phyloP scores from a whole-genome alignment of 2,329 filamentous ascomycete species.

The Fusarium sp. region DNA sequence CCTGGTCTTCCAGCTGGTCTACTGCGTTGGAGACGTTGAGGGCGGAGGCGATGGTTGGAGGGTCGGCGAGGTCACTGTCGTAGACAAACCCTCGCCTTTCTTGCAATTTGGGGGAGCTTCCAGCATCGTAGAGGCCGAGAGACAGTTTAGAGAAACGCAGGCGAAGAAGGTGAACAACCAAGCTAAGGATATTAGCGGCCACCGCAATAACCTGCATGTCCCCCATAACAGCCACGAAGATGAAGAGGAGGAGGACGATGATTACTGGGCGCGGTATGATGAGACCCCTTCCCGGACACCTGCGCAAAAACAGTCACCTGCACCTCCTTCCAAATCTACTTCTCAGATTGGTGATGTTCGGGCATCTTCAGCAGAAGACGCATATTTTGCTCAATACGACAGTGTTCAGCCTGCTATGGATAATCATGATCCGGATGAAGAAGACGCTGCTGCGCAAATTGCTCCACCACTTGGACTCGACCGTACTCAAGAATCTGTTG shows the following conservation, averaged over 20 bases:
- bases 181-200: conserved; percentile 27
- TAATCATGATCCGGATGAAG: conserved; percentile 83
- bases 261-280: conserved; percentile 85
- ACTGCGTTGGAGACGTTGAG: conserved; percentile 74
- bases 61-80: conserved; percentile 75
- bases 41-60: conserved; percentile 75
- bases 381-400: conserved; percentile 83
- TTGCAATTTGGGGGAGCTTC: conserved; percentile 63
- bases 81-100: conserved; percentile 70
- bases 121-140: conserved; percentile 71
- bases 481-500: conserved; percentile 30
- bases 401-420: conserved; percentile 85
- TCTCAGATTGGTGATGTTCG: conserved; percentile 40
- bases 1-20: conserved; percentile 75
- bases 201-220: conserved; percentile 28
- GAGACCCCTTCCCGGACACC: conserved; percentile 75
- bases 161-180: conserved; percentile 39
- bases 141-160: conserved; percentile 58
- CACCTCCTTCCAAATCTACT: conserved; percentile 58
- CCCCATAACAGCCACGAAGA: conserved; percentile 46
- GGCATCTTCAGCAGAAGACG: conserved; percentile 67
- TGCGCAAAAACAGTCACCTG: conserved; percentile 71
- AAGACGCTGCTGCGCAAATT: conserved; percentile 51
- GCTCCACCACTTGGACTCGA: conserved; percentile 51
- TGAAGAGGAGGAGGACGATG: conserved; percentile 78